phyloP scores from a whole-genome alignment of 2,329 filamentous ascomycete genomes.

The Pyrenochaeta sp. region DNA sequence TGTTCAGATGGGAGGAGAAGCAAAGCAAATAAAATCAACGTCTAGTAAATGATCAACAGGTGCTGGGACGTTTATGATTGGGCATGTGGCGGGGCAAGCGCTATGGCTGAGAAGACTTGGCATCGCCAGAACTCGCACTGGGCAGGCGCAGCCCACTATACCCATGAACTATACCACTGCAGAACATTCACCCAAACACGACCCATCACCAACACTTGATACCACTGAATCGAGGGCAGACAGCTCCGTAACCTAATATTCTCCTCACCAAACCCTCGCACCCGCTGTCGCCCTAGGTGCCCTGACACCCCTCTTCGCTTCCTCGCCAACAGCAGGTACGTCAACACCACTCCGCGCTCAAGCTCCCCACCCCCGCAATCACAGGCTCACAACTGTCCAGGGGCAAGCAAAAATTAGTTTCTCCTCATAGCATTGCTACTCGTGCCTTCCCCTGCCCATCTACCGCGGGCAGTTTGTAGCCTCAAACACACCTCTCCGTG shows the following conservation, averaged over 20 bases:
- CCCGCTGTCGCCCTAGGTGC: slow-evolving; percentile 20
- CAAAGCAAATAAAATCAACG: neutral
- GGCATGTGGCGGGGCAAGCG: neutral
- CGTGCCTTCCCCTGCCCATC: slow-evolving; percentile 14
- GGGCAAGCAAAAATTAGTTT: slow-evolving; percentile 5
- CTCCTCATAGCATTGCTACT: slow-evolving; percentile 17
- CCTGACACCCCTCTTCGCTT: slow-evolving; percentile 37
- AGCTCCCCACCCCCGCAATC: slow-evolving; percentile 31
- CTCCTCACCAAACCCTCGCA: slow-evolving; percentile 17
- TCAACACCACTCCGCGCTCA: slow-evolving; percentile 42
- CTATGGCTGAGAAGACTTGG: neutral
- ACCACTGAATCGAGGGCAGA: slow-evolving; percentile 19
- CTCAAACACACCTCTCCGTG: slow-evolving; percentile 25
- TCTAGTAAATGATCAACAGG: neutral
- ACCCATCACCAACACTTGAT: slow-evolving; percentile 19
- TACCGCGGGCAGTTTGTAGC: slow-evolving; percentile 30
- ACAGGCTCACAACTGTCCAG: slow-evolving; percentile 30
- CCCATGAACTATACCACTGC: slow-evolving; percentile 23
- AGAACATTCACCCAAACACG: slow-evolving; percentile 31
- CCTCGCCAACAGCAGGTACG: slow-evolving; percentile 46
- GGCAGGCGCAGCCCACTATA: slow-evolving; percentile 24
- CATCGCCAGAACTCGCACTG: slow-evolving; percentile 10
- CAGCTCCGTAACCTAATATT: slow-evolving; percentile 18
- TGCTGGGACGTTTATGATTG: neutral
- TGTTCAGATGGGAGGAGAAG: neutral